Evolutionary conservation across 164 flowering plant species (phyloP).

Genomic region (Vitis rotundifolia): DNA sequence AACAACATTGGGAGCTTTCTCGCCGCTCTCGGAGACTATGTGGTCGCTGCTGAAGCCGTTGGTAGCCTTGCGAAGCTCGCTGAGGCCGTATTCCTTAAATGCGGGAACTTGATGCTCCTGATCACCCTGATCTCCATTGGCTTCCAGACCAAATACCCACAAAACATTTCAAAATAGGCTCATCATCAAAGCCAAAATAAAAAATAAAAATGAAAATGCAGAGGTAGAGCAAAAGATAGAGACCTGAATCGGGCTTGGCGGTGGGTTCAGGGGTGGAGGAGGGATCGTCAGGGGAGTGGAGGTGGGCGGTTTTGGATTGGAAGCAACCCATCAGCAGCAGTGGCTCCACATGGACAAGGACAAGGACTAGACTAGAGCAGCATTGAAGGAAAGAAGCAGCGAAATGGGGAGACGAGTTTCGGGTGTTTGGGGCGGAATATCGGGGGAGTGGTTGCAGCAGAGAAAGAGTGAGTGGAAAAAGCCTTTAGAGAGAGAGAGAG

Average conservation of each 20-base stretch:
- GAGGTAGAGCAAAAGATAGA: constrained; percentile 6
- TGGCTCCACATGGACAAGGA: not conserved
- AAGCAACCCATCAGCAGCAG: constrained; percentile 63
- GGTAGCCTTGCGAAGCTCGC: constrained; percentile 64
- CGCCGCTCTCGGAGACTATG: constrained; percentile 86
- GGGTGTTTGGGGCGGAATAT: not conserved
- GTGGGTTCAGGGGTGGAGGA: constrained; percentile 29
- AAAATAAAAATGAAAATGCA: not conserved
- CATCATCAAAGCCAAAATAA: not conserved
- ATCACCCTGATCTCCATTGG: constrained; percentile 40
- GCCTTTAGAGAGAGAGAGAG: constrained; percentile 2
- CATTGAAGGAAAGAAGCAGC: too few species aligned
- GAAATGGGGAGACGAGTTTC: not conserved
- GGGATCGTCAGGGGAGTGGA: constrained; percentile 63
- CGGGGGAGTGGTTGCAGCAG: not conserved
- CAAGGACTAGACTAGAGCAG: too few species aligned
- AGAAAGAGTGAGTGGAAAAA: not conserved
- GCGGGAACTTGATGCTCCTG: constrained; percentile 45
- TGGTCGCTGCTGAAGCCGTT: constrained; percentile 59
- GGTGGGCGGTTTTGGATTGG: constrained; percentile 71
- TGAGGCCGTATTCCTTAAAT: constrained; percentile 56
- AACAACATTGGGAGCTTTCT: constrained; percentile 83
- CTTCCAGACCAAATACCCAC: constrained; percentile 14
- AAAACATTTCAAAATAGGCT: constrained; percentile 6
- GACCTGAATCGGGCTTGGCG: constrained; percentile 52